Base-by-base conservation (phyloP, 441 rosid genomes). In the Macaranga tanarius region DNA sequence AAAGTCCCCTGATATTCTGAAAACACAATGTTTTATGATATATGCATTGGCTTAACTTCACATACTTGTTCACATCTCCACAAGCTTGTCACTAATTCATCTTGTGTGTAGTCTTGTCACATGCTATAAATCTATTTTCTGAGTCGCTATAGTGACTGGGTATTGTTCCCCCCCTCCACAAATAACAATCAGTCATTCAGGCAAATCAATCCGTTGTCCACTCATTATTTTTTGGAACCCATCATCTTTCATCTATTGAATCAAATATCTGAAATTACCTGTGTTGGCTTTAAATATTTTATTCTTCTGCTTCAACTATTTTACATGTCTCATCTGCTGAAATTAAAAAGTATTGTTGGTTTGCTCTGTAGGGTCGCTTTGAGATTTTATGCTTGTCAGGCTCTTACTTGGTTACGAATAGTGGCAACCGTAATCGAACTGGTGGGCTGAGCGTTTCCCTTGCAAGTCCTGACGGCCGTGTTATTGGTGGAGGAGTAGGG, bases 401-500 rank as follows among this genome's bases (percentile, higher is more conserved):
- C 26, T 95, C 98, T 22, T 95, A 87, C 75, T 69, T 91, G 84
- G 78, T 85, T 63, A 74, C 89, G 44, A 83, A 71, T 12, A 77
- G 84, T 42, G 84, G 92, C 58, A 77, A 89, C 22, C 85, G 77
- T 67, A 82, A 87, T 78, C 88, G 87, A 82, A 78, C 83, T 70
- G 99, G 97, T 54, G 89, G 87, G 74, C 77, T 95, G 31, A 82
- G 92, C 61, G 93, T 91, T 66, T 92, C 95, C 65, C 91, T 95
- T 65, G 97, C 99, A 66, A 89, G 96, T 78, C 92, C 97, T 0
- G 99, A 92, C 72, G 99, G 97, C 23, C 96, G 90, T 20, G 92
- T 92, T 76, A 87, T 91, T 69, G 99, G 99, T 67, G 99, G 99
- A 71, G 93, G 91, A 67, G 86, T 91, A 51, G 97, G 92, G 7